Conservation (phyloP, 1,139 yeast species). For the Candida dubliniensis region DNA sequence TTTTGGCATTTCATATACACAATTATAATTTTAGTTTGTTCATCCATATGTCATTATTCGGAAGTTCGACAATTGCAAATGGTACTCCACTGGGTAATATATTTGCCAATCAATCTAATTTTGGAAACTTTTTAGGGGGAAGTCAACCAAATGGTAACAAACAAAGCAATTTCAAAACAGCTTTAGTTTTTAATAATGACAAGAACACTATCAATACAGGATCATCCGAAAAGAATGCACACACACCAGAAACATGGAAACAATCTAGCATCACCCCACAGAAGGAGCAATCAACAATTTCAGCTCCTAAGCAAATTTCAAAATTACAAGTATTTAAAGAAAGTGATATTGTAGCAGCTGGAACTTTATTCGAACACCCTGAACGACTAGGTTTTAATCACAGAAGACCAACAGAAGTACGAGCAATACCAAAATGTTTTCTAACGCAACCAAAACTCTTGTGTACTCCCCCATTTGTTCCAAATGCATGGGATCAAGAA, state of each 20-base stretch:
- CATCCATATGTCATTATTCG: slow-evolving; percentile 25
- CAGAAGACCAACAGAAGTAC: slow-evolving; percentile 11
- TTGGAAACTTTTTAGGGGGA: no score
- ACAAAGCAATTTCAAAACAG: slow-evolving; percentile 11
- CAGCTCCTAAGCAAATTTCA: slow-evolving; percentile 8
- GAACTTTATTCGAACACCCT: slow-evolving; percentile 30
- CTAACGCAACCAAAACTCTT: slow-evolving; percentile 39
- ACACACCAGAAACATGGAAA: slow-evolving; percentile 7
- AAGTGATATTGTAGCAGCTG: slow-evolving; percentile 27
- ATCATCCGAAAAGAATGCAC: background rate
- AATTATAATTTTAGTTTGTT: background rate
- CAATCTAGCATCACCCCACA: background rate
- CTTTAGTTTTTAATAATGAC: slow-evolving; percentile 11
- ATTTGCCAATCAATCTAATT: slow-evolving; percentile 9
- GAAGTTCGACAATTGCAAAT: slow-evolving; percentile 11
- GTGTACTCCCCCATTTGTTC: slow-evolving; percentile 34
- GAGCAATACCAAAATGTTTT: slow-evolving; percentile 41
- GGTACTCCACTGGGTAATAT: slow-evolving; percentile 15
- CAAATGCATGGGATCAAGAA: slow-evolving; percentile 40
- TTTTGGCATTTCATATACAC: background rate
- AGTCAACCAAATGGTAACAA: slow-evolving; percentile 12
- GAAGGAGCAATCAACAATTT: background rate
- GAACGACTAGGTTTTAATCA: slow-evolving; percentile 30
- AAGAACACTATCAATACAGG: slow-evolving; percentile 1
- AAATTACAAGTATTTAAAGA: slow-evolving; percentile 22